These are phyloP conservation scores for Fraxinus cuspidata DNA, from an alignment of 257 asterid species.

Conservation along the genomic window DNA sequence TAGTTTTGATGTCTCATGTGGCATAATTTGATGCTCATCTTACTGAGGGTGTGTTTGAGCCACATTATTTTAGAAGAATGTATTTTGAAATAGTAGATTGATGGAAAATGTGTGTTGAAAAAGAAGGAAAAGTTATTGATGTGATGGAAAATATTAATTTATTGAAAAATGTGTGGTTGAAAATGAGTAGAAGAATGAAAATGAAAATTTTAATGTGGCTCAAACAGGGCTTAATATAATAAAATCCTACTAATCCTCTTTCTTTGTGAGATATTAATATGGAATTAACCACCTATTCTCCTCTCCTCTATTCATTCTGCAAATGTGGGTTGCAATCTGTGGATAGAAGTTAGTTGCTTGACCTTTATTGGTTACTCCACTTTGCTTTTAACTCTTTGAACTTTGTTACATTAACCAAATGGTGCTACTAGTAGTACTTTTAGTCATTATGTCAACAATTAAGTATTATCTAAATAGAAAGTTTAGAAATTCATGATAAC, in stretches of 20 bases:
- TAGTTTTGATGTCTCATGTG: neutral
- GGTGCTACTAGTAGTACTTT: neutral
- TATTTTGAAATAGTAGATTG: too few relatives aligned
- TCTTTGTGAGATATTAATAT: neutral
- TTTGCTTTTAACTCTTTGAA: neutral
- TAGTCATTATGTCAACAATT: slow-evolving; percentile 4
- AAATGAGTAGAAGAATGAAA: too few relatives aligned
- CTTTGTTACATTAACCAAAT: neutral
- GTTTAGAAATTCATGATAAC: neutral
- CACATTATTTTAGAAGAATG: too few relatives aligned
- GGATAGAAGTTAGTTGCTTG: neutral
- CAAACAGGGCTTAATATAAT: neutral
- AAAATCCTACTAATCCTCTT: neutral
- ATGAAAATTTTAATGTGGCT: too few relatives aligned
- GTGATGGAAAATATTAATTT: too few relatives aligned
- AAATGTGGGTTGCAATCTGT: neutral
- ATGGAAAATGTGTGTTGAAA: too few relatives aligned
- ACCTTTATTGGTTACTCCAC: neutral
- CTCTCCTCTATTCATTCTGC: neutral
- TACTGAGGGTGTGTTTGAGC: too few relatives aligned
- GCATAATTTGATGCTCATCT: neutral
- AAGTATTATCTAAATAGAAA: neutral
- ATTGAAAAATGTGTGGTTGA: too few relatives aligned
- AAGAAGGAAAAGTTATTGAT: too few relatives aligned
- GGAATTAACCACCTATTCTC: neutral